Percentiles rank a stretch among this genome's conserved stretches.
phyloP scores from a whole-genome alignment of 169 alveolate genomes.

The Blepharisma undulans region DNA sequence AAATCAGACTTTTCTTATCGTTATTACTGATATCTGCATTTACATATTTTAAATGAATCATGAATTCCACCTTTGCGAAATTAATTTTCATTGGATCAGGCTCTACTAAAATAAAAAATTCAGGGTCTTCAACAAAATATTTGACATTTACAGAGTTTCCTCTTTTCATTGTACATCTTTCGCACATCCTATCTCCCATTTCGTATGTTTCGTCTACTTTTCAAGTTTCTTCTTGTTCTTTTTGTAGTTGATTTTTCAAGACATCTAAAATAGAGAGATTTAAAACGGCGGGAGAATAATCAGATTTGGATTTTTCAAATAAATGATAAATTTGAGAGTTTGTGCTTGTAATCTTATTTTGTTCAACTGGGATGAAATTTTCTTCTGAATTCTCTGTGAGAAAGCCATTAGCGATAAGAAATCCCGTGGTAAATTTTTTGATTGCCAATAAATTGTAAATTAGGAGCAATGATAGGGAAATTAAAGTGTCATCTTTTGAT shows the following conservation, averaged over 20 bases:
- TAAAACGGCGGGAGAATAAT: neutral
- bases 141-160: neutral
- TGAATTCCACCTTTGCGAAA: neutral
- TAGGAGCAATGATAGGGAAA: neutral
- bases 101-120: neutral
- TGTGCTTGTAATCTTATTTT: neutral
- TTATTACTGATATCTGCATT: neutral
- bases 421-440: neutral
- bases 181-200: neutral
- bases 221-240: neutral
- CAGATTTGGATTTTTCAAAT: neutral
- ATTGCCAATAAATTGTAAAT: neutral
- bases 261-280: neutral
- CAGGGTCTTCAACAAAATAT: neutral
- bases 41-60: neutral
- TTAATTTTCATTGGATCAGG: neutral
- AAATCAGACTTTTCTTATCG: neutral
- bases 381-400: neutral
- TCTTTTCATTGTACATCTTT: neutral
- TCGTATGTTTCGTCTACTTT: neutral
- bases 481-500: slow-evolving; percentile 32
- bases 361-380: neutral
- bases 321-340: neutral
- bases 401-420: neutral
- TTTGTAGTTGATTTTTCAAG: neutral